Percentiles rank a stretch among this genome's conserved stretches.
Evolutionary conservation across 2,329 filamentous ascomycete genomes (phyloP).

Genomic region (Colletotrichum musicola): DNA sequence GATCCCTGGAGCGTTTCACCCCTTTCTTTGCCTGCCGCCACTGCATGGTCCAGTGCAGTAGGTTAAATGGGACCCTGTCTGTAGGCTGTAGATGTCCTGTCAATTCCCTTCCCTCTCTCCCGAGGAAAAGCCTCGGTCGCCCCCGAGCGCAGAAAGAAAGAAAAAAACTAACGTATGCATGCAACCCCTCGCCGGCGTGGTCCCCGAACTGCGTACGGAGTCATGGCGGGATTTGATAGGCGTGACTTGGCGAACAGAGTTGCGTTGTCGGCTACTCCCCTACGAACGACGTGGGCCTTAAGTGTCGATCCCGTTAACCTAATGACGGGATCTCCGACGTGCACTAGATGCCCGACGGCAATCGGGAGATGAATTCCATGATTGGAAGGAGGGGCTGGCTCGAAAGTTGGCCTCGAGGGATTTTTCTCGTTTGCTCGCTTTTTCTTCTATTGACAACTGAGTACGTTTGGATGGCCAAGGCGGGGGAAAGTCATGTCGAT

Average conservation of each 20-base stretch:
- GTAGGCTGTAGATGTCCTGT: no score
- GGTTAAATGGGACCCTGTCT: not conserved
- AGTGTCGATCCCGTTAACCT: constrained; percentile 8
- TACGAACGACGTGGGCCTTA: not conserved
- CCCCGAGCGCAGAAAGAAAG: no score
- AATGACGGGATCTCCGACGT: not conserved
- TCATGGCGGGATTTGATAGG: not conserved
- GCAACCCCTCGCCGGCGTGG: not conserved
- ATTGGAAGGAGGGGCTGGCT: constrained; percentile 5
- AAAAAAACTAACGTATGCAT: not conserved
- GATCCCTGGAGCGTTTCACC: constrained; percentile 28
- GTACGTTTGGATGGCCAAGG: no score
- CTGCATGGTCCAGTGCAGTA: not conserved
- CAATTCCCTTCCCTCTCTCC: not conserved
- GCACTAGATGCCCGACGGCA: not conserved
- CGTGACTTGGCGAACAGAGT: no score
- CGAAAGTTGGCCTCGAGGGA: not conserved
- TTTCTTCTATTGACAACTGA: not conserved
- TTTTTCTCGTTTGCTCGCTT: not conserved
- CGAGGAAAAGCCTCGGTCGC: no score
- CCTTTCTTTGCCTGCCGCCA: not conserved
- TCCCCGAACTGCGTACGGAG: no score
- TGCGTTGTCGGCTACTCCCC: not conserved
- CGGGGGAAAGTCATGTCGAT: no score
- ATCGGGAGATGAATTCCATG: not conserved